Conservation (phyloP, 2,329 filamentous ascomycete species). For the Stachybotrys chartarum region DNA sequence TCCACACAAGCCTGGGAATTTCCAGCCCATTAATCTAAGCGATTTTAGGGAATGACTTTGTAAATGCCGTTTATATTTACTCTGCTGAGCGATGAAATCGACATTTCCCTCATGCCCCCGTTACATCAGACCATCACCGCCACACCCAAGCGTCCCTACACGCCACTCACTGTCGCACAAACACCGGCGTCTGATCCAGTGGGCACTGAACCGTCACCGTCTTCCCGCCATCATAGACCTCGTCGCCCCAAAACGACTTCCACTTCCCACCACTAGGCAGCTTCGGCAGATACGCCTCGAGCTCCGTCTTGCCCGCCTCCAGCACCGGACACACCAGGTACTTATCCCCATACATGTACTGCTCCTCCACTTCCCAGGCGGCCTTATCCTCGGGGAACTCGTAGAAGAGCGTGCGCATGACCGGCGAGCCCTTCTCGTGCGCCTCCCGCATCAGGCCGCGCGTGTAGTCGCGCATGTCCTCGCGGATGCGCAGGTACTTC, state of each 20-base stretch:
- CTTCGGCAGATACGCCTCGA: slow-evolving; percentile 6
- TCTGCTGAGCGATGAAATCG: slow-evolving; percentile 37
- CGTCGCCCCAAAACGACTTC: slow-evolving; percentile 4
- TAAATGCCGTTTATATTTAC: too few species aligned
- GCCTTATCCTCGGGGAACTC: slow-evolving; percentile 50
- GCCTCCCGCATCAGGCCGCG: slow-evolving; percentile 51
- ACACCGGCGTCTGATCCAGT: slow-evolving; percentile 8
- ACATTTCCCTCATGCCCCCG: background rate
- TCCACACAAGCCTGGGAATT: too few species aligned
- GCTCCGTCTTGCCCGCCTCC: slow-evolving; percentile 1
- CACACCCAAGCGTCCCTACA: background rate
- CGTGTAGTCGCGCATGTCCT: slow-evolving; percentile 51
- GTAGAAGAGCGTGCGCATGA: slow-evolving; percentile 58
- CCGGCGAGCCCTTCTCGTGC: slow-evolving; percentile 49
- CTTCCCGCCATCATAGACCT: slow-evolving; percentile 3
- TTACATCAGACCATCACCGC: background rate
- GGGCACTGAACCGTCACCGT: slow-evolving; percentile 3
- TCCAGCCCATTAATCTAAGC: too few species aligned
- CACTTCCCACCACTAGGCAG: slow-evolving; percentile 3
- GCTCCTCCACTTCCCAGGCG: slow-evolving; percentile 49
- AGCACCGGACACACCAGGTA: slow-evolving; percentile 34
- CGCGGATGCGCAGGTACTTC: slow-evolving; percentile 51
- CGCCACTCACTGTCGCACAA: slow-evolving; percentile 2
- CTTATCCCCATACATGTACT: slow-evolving; percentile 57
- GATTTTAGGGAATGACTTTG: too few species aligned